phyloP scores from a whole-genome alignment of 2,329 filamentous ascomycete species.

The Botrytis aclada region DNA sequence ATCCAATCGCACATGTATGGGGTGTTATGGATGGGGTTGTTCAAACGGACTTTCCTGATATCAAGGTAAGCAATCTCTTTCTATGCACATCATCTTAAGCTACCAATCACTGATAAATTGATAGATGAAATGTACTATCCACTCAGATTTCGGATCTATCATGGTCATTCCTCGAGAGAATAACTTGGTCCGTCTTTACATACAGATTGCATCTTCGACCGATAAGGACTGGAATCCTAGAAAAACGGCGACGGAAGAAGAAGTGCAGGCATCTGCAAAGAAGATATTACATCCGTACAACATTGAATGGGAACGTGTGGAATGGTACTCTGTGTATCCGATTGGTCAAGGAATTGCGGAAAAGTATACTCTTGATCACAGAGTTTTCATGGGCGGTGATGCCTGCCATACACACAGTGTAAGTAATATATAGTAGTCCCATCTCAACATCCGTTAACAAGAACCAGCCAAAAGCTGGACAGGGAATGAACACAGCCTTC shows the following conservation, averaged over 20 bases:
- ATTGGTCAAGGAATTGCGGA: conserved; percentile 73
- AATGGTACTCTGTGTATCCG: conserved; percentile 75
- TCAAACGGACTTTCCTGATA: conserved; percentile 72
- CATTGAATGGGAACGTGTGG: conserved; percentile 64
- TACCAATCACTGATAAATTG: conserved; percentile 31
- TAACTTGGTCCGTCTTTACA: conserved; percentile 66
- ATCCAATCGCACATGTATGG: conserved; percentile 70
- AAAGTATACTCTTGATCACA: conserved; percentile 62
- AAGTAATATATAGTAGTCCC: conserved; percentile 36
- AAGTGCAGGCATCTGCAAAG: conserved; percentile 64
- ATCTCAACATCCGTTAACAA: not conserved
- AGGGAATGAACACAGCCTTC: conserved; percentile 79
- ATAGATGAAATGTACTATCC: conserved; percentile 72
- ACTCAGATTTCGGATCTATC: conserved; percentile 70
- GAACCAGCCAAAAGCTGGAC: conserved; percentile 66
- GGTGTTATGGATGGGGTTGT: conserved; percentile 74
- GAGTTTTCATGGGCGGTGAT: conserved; percentile 73
- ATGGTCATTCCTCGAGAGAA: conserved; percentile 75
- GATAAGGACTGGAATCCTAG: conserved; percentile 60
- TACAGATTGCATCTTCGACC: conserved; percentile 63
- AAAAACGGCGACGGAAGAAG: conserved; percentile 58
- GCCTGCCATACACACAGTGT: conserved; percentile 77
- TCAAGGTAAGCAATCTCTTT: conserved; percentile 58
- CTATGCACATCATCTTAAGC: conserved; percentile 46
- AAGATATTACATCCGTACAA: conserved; percentile 63